A percentile compares a stretch with the other conserved stretches of the same genome.
phyloP scores from a whole-genome alignment of 2,329 filamentous ascomycete genomes.

The Pseudogymnoascus sp. region DNA sequence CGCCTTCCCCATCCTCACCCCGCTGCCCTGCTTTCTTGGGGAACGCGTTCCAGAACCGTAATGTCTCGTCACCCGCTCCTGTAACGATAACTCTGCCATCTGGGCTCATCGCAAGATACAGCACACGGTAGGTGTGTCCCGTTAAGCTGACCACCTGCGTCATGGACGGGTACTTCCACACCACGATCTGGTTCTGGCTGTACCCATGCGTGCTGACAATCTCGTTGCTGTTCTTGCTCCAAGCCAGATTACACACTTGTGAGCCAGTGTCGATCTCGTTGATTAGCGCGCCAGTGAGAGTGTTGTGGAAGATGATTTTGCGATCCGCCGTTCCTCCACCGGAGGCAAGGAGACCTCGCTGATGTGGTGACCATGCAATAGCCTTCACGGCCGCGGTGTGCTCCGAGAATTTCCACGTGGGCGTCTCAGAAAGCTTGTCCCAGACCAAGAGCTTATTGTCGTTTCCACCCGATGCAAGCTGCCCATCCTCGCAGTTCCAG shows the following conservation, averaged over 20 bases:
- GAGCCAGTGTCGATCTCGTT: slow-evolving; percentile 94
- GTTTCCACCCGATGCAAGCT: slow-evolving; percentile 91
- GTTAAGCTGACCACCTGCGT: slow-evolving; percentile 91
- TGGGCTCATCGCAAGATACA: slow-evolving; percentile 96
- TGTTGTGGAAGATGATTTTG: slow-evolving; percentile 98
- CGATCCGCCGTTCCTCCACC: slow-evolving; percentile 93
- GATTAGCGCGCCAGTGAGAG: slow-evolving; percentile 67
- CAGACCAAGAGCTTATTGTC: slow-evolving; percentile 99
- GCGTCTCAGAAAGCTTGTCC: slow-evolving; percentile 91
- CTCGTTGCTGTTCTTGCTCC: slow-evolving; percentile 96
- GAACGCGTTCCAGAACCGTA: slow-evolving; percentile 96
- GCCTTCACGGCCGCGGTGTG: slow-evolving; percentile 96
- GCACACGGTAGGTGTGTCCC: slow-evolving; percentile 90
- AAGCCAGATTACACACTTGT: slow-evolving; percentile 97
- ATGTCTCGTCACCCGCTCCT: slow-evolving; percentile 89
- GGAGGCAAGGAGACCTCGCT: slow-evolving; percentile 86
- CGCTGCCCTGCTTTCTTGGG: slow-evolving; percentile 66
- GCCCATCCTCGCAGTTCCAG: slow-evolving; percentile 94
- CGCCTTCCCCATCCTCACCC: slow-evolving; percentile 56
- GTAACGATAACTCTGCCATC: slow-evolving; percentile 92
- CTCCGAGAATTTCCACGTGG: slow-evolving; percentile 87
- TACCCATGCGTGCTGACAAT: slow-evolving; percentile 96
- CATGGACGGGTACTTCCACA: slow-evolving; percentile 99
- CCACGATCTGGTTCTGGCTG: slow-evolving; percentile 95
- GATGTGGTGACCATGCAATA: slow-evolving; percentile 95